These are phyloP conservation scores for Collybia mongolica DNA, from an alignment of 768 basidiomycete genomes.

Conservation along the genomic window DNA sequence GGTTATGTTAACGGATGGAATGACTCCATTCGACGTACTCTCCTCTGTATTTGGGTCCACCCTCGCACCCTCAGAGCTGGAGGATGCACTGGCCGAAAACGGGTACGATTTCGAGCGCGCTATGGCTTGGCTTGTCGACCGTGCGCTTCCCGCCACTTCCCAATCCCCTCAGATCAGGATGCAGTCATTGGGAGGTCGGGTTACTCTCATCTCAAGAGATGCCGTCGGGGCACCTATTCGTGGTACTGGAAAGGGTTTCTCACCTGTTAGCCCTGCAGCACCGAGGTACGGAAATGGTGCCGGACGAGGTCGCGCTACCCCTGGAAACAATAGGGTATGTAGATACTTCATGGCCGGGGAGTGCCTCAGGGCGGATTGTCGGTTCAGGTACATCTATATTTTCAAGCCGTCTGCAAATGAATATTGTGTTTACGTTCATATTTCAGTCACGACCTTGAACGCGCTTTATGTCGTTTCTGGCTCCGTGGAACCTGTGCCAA, in stretches of 20 bases:
- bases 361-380: slow-evolving; percentile 93
- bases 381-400: slow-evolving; percentile 76
- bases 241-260: slow-evolving; percentile 27
- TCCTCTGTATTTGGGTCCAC: slow-evolving; percentile 91
- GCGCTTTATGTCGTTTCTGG: slow-evolving; percentile 97
- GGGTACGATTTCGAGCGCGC: slow-evolving; percentile 95
- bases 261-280: slow-evolving; percentile 27
- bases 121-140: slow-evolving; percentile 92
- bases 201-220: slow-evolving; percentile 66
- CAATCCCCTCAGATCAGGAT: slow-evolving; percentile 43
- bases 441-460: slow-evolving; percentile 87
- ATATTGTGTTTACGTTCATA: slow-evolving; percentile 6
- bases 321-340: slow-evolving; percentile 80
- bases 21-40: slow-evolving; percentile 98
- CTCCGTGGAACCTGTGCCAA: slow-evolving; percentile 96
- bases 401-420: neutral
- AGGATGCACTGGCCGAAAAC: slow-evolving; percentile 85
- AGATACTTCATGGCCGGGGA: slow-evolving; percentile 96
- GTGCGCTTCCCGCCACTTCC: slow-evolving; percentile 46
- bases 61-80: slow-evolving; percentile 86
- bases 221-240: slow-evolving; percentile 40
- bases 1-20: slow-evolving; percentile 78
- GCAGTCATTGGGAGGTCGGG: slow-evolving; percentile 65
- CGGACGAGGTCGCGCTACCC: slow-evolving; percentile 38
- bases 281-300: slow-evolving; percentile 49